Conservation (phyloP, 768 basidiomycete species). For the Vararia minispora region DNA sequence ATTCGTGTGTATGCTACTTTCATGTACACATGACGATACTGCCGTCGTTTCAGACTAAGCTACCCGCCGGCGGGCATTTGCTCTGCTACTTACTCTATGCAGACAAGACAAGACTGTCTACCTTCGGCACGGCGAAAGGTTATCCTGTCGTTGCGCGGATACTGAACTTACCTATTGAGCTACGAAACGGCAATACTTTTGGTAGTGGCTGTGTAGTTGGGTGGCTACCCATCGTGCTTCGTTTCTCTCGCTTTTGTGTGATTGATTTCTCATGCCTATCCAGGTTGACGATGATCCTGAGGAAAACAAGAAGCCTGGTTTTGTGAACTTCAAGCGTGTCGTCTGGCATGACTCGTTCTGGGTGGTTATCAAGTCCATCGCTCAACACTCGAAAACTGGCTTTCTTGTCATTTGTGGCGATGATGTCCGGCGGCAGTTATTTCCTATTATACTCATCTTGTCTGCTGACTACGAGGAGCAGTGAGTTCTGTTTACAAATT, state of each 20-base stretch:
- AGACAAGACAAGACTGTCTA: slow-evolving; percentile 15
- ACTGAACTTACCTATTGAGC: slow-evolving; percentile 9
- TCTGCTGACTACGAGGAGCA: slow-evolving; percentile 21
- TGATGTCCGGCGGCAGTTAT: slow-evolving; percentile 5
- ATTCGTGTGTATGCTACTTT: neutral
- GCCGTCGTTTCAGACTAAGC: neutral
- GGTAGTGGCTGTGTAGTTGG: slow-evolving; percentile 15
- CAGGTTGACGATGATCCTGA: slow-evolving; percentile 7
- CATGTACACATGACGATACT: neutral
- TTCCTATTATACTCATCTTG: slow-evolving; percentile 16
- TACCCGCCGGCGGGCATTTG: slow-evolving; percentile 7
- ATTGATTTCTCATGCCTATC: neutral
- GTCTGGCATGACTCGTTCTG: slow-evolving; percentile 17
- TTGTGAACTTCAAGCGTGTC: slow-evolving; percentile 12
- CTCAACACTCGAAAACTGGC: slow-evolving; percentile 6
- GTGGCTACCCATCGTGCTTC: slow-evolving; percentile 18
- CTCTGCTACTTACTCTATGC: slow-evolving; percentile 12
- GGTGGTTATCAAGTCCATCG: slow-evolving; percentile 7
- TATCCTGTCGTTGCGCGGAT: slow-evolving; percentile 13
- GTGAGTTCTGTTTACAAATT: slow-evolving; percentile 43
- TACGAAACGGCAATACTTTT: slow-evolving; percentile 8
- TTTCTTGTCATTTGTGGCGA: slow-evolving; percentile 5
- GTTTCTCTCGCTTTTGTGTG: neutral
- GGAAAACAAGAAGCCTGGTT: slow-evolving; percentile 7
- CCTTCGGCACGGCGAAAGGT: slow-evolving; percentile 11